phyloP scores from a whole-genome alignment of 2,329 filamentous ascomycete genomes.

The Calonectria honghensis region DNA sequence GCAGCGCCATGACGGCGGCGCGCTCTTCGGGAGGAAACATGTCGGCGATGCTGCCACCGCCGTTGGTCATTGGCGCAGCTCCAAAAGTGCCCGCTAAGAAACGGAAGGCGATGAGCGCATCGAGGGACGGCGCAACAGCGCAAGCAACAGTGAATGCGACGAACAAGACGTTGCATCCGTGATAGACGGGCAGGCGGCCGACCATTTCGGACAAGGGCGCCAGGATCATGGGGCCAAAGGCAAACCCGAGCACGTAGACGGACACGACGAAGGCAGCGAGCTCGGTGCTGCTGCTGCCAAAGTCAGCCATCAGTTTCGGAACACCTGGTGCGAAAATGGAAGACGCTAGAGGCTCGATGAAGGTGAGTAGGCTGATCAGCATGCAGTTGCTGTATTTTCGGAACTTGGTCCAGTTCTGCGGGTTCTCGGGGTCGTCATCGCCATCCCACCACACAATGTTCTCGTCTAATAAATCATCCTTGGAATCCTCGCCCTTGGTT shows the following conservation, averaged over 20 bases:
- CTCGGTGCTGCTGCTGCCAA: conserved; percentile 56
- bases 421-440: conserved; percentile 75
- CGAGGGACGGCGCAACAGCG: conserved; percentile 62
- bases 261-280: conserved; percentile 57
- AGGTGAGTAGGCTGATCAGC: conserved; percentile 56
- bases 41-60: conserved; percentile 68
- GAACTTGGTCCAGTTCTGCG: conserved; percentile 78
- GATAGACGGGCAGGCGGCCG: conserved; percentile 66
- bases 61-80: conserved; percentile 72
- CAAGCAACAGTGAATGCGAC: conserved; percentile 62
- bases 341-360: conserved; percentile 65
- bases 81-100: conserved; percentile 72
- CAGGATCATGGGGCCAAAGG: conserved; percentile 67
- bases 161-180: conserved; percentile 63
- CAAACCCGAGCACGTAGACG: conserved; percentile 73
- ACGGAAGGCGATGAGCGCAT: conserved; percentile 68
- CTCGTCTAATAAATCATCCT: background rate
- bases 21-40: conserved; percentile 58
- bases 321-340: conserved; percentile 79
- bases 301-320: conserved; percentile 74
- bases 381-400: conserved; percentile 61
- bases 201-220: conserved; percentile 70
- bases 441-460: conserved; percentile 75
- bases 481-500: background rate
- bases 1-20: conserved; percentile 70